These are phyloP conservation scores for Phanerodontia chrysosporium DNA, from an alignment of 768 basidiomycete species.

Conservation along the genomic window DNA sequence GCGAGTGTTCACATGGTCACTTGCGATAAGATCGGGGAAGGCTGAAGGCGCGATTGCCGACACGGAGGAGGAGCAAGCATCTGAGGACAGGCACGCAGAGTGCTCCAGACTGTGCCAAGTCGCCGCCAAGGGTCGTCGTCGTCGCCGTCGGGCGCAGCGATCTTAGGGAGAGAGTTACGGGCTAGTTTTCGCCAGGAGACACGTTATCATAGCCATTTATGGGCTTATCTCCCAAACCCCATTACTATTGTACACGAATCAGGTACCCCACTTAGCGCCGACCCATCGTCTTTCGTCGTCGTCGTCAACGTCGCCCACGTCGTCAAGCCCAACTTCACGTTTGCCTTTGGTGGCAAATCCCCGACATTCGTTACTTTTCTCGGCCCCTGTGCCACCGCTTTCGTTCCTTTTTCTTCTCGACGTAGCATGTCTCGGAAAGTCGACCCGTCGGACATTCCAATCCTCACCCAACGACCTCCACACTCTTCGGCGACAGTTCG, in stretches of 20 bases:
- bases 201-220: background rate
- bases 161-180: background rate
- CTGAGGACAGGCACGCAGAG: background rate
- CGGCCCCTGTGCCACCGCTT: conserved; percentile 17
- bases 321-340: conserved; percentile 16
- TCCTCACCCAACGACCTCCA: conserved; percentile 41
- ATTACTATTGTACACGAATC: background rate
- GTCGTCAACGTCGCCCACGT: conserved; percentile 19
- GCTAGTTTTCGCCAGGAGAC: background rate
- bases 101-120: background rate
- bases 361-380: conserved; percentile 14
- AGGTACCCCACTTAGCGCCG: conserved; percentile 1
- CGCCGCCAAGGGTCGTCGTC: background rate
- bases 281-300: conserved; percentile 9
- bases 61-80: background rate
- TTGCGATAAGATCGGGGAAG: background rate
- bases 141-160: background rate
- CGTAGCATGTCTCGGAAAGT: conserved; percentile 24
- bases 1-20: background rate
- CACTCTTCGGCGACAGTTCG: conserved; percentile 50
- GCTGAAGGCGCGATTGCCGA: background rate
- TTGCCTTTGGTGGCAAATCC: conserved; percentile 18
- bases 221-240: background rate
- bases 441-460: conserved; percentile 55
- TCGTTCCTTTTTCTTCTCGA: conserved; percentile 14